phyloP scores from a whole-genome alignment of 371 early-diverging fungal genomes.

The Apophysomyces trapeziformis region DNA sequence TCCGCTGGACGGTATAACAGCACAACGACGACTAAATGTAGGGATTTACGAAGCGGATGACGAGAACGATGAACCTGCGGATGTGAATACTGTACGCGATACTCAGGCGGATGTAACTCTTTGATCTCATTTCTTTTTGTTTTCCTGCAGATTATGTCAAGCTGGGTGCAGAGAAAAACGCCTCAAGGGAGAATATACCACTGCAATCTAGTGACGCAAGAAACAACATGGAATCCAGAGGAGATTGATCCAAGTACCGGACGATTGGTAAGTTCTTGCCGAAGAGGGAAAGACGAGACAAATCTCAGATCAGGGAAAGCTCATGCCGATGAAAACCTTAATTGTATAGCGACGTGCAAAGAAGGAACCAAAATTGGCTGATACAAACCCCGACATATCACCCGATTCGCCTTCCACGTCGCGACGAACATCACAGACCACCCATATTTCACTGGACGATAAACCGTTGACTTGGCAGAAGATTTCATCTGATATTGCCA shows the following conservation, averaged over 20 bases:
- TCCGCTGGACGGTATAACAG: not conserved
- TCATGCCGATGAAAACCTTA: constrained; percentile 9
- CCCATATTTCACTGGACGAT: not conserved
- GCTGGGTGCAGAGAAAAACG: constrained; percentile 65
- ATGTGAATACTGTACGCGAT: not conserved
- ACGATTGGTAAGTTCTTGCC: constrained; percentile 13
- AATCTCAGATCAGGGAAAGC: constrained; percentile 7
- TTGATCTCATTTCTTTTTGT: not conserved
- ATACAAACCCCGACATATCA: not conserved
- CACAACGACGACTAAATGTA: constrained; percentile 1
- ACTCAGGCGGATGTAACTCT: not conserved
- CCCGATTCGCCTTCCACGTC: not conserved
- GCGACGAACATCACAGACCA: not conserved
- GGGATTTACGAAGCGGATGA: not conserved
- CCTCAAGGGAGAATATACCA: constrained; percentile 74
- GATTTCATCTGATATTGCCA: constrained; percentile 60
- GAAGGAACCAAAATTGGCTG: not conserved
- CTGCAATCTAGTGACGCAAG: constrained; percentile 79
- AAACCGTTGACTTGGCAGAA: constrained; percentile 56
- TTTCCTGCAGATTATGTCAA: constrained; percentile 28
- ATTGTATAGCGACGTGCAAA: constrained; percentile 9
- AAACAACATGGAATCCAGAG: constrained; percentile 68
- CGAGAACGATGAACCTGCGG: not conserved
- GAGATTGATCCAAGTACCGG: constrained; percentile 23
- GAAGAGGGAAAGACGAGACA: not conserved